phyloP scores from a whole-genome alignment of 140 eudicot species.

The Eryngium alpinum region DNA sequence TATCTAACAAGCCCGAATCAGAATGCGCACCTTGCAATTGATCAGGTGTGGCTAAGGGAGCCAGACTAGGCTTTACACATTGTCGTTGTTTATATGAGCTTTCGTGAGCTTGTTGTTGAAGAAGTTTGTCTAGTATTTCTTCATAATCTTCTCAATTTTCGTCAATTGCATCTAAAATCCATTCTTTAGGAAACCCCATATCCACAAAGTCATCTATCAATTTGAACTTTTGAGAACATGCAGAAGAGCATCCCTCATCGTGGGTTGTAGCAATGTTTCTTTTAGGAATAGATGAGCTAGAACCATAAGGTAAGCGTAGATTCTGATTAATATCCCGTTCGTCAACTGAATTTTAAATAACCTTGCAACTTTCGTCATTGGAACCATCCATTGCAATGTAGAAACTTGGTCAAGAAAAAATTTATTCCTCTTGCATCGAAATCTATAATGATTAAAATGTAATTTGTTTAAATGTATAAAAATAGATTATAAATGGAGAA shows the following conservation, averaged over 20 bases:
- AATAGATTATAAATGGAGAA: too few relatives aligned
- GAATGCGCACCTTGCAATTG: slow-evolving; percentile 22
- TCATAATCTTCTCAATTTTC: slow-evolving; percentile 58
- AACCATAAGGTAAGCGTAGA: slow-evolving; percentile 28
- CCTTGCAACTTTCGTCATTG: slow-evolving; percentile 41
- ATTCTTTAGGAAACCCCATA: slow-evolving; percentile 51
- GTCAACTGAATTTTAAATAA: slow-evolving; percentile 61
- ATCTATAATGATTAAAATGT: too few relatives aligned
- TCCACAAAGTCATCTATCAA: slow-evolving; percentile 39
- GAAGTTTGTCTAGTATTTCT: slow-evolving; percentile 54
- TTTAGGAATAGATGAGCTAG: slow-evolving; percentile 26
- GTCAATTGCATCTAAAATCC: slow-evolving; percentile 43
- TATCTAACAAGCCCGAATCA: slow-evolving; percentile 33
- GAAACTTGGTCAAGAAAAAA: too few relatives aligned
- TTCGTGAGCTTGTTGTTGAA: slow-evolving; percentile 36
- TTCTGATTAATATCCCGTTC: slow-evolving; percentile 40
- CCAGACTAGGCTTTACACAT: too few relatives aligned
- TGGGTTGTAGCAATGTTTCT: slow-evolving; percentile 21
- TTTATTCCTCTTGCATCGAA: too few relatives aligned
- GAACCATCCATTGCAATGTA: slow-evolving; percentile 21
- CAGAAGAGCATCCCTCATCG: slow-evolving; percentile 61
- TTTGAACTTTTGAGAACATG: slow-evolving; percentile 32
- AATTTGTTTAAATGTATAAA: too few relatives aligned
- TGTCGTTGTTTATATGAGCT: too few relatives aligned
- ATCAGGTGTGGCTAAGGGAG: slow-evolving; percentile 26